Percentiles rank a stretch among this genome's conserved stretches.
These are phyloP conservation scores for Botrytis pseudocinerea DNA, from an alignment of 2,329 filamentous ascomycete species.

Conservation along the genomic window DNA sequence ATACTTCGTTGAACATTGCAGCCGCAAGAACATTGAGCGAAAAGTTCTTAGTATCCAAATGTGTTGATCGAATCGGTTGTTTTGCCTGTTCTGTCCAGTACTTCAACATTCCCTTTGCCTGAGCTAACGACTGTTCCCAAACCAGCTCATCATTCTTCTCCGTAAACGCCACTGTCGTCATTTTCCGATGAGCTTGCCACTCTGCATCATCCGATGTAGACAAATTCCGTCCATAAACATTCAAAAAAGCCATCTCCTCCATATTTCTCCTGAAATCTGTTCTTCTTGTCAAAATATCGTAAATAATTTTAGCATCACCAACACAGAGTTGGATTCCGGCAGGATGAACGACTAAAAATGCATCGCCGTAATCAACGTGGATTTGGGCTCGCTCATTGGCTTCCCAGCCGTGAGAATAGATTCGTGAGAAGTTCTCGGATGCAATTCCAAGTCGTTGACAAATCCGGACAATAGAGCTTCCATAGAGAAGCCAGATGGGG, in stretches of 20 bases:
- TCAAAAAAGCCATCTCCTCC: conserved; percentile 17
- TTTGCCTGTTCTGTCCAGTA: not conserved
- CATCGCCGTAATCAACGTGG: conserved; percentile 7
- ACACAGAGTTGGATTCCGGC: conserved; percentile 7
- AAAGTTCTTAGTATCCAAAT: not conserved
- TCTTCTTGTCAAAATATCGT: not conserved
- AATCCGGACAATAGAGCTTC: conserved; percentile 6
- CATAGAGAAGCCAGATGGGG: conserved; percentile 13
- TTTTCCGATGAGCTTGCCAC: conserved; percentile 9
- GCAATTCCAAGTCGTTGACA: not conserved
- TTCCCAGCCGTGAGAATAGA: conserved; percentile 15
- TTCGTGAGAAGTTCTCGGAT: not conserved
- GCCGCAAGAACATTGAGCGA: conserved; percentile 16
- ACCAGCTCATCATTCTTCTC: conserved; percentile 13
- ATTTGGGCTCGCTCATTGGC: conserved; percentile 13
- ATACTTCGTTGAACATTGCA: conserved; percentile 18
- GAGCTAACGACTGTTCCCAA: not conserved
- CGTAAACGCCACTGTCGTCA: conserved; percentile 11
- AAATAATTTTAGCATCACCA: not conserved
- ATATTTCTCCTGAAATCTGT: not conserved
- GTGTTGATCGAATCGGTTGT: conserved; percentile 1
- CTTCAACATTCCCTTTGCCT: conserved; percentile 3
- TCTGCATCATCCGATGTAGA: not conserved
- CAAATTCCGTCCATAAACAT: conserved; percentile 8
- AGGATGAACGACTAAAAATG: not conserved